Evolutionary conservation across 805 yeast genomes (phyloP).

Genomic region (Wickerhamomyces bovis): DNA sequence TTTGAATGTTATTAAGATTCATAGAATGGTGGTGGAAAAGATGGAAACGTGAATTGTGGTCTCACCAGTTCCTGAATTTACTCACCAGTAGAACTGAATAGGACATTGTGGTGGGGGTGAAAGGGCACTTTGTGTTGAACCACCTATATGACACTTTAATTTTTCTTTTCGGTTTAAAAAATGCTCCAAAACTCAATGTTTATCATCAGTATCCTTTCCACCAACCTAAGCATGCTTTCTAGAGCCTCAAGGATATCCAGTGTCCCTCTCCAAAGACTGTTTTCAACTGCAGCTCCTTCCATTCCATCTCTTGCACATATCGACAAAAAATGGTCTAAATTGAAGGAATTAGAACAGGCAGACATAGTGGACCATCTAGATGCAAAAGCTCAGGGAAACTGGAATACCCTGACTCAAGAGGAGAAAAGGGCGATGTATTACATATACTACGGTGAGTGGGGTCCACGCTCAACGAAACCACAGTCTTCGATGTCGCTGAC

Average conservation of each 20-base stretch:
- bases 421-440: slow-evolving; percentile 30
- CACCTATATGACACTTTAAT: not conserved
- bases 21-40: not conserved
- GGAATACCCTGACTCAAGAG: slow-evolving; percentile 24
- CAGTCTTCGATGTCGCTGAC: slow-evolving; percentile 7
- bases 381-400: slow-evolving; percentile 27
- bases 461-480: slow-evolving; percentile 24
- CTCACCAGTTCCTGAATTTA: too few relatives aligned
- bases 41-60: too few relatives aligned
- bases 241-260: not conserved
- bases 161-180: not conserved
- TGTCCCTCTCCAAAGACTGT: not conserved
- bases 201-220: not conserved
- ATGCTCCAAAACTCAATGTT: too few relatives aligned
- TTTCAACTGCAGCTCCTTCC: slow-evolving; percentile 1
- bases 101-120: not conserved
- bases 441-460: slow-evolving; percentile 34
- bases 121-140: too few relatives aligned
- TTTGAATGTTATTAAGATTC: not conserved
- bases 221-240: not conserved
- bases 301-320: slow-evolving; percentile 26
- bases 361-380: slow-evolving; percentile 32
- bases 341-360: slow-evolving; percentile 27
- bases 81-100: not conserved
- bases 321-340: slow-evolving; percentile 27